A percentile compares a stretch with the other conserved stretches of the same genome.
phyloP scores from a whole-genome alignment of 805 yeast species.

The Novakomyces olei region DNA sequence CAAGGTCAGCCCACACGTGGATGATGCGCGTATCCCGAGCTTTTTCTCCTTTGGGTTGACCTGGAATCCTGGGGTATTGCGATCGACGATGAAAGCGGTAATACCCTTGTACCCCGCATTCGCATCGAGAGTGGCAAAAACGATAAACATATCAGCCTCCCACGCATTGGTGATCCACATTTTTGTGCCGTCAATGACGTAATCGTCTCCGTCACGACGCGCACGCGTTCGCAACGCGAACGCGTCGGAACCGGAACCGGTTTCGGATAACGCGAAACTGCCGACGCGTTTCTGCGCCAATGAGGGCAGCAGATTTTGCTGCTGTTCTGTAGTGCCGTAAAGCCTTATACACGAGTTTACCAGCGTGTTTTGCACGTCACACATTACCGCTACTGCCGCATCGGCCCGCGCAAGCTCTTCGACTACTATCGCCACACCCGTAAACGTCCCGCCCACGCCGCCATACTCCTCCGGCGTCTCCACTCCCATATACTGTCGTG shows the following conservation, averaged over 20 bases:
- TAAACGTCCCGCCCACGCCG: slow-evolving; percentile 25
- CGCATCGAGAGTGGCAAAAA: slow-evolving; percentile 22
- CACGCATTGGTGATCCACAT: slow-evolving; percentile 27
- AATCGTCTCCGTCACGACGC: slow-evolving; percentile 17
- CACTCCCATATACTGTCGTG: slow-evolving; percentile 18
- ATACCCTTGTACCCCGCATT: slow-evolving; percentile 23
- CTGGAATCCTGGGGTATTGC: slow-evolving; percentile 18
- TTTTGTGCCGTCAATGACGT: slow-evolving; percentile 20
- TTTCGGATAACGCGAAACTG: slow-evolving; percentile 20
- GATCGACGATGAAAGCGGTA: slow-evolving; percentile 23
- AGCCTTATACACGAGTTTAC: slow-evolving; percentile 21
- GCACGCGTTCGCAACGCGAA: slow-evolving; percentile 22
- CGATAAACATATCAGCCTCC: slow-evolving; percentile 22
- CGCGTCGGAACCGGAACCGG: slow-evolving; percentile 23
- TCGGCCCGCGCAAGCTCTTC: slow-evolving; percentile 25
- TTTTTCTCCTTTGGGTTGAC: slow-evolving; percentile 25
- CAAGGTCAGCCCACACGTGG: slow-evolving; percentile 21
- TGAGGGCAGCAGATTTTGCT: slow-evolving; percentile 20
- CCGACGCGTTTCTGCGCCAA: slow-evolving; percentile 19
- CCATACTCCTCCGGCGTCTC: slow-evolving; percentile 26
- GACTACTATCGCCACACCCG: slow-evolving; percentile 23
- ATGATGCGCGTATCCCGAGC: slow-evolving; percentile 23
- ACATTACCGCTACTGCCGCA: slow-evolving; percentile 21
- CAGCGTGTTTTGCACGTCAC: slow-evolving; percentile 24
- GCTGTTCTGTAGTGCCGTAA: slow-evolving; percentile 18